Base-by-base conservation (phyloP, 768 basidiomycete genomes). In the Collybia mongolica region DNA sequence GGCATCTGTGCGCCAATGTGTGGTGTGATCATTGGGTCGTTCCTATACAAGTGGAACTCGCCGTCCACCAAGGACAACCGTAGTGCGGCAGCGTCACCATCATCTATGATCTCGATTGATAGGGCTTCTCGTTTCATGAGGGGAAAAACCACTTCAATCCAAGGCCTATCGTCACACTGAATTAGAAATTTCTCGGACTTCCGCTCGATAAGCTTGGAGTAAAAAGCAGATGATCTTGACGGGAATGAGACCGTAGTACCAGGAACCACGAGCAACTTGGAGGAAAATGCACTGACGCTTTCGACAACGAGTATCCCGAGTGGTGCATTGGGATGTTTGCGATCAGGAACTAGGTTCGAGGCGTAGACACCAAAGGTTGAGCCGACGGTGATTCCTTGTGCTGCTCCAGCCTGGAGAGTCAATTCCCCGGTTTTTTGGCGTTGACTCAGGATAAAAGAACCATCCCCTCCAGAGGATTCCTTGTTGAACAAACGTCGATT, bases 401-500 rank as follows among this genome's bases (percentile, higher is more conserved):
- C 64, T 0, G 53, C 48, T 3, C 70, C 68, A 9, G 70, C 69
- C 29, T 69, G 53, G 6, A 71, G 40, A 12, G 48, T 50, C 12
- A 65, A 55, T 8, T 14, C 49, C 5, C 28, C 51, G n/a, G 59
- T 38, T 2, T 19, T 52, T 1, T 20, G 29, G 19, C 18, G 19
- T 6, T 35, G 19, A 23, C 20, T 17, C 12, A 63, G 54, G 24
- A 71, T 65, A 29, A 66, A 64, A 12, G 59, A 58, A 0, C 56
- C 49, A 46, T 71, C 67, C 7, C 63, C 68, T 14, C 65, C 64
- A 15, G 37, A 22, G 6, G 52, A 62, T 47, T 52, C 54, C 23
- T 58, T 60, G 42, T 68, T 67, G 56, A 72, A 72, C 1, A 72
- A 49, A 12, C 64, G 59, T 36, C 68, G 52, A 20, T 65, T 54